Evolutionary conservation across 257 asterid species (phyloP).

Genomic region (Sherardia arvensis): DNA sequence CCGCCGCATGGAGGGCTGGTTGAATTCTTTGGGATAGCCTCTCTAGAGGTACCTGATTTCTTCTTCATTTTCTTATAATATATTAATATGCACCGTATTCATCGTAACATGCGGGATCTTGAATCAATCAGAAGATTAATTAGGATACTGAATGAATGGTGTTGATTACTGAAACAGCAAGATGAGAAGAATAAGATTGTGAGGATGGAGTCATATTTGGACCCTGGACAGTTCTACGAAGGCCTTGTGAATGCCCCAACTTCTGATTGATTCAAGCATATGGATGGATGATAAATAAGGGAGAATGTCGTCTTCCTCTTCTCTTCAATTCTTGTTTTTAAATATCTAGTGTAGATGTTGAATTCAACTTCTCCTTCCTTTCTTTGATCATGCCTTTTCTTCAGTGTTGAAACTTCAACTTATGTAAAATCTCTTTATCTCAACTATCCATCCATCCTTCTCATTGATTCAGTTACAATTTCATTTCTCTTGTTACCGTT

Average conservation of each 20-base stretch:
- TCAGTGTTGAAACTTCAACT: too few species aligned
- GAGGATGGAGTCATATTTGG: slow-evolving; percentile 39
- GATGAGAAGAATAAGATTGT: slow-evolving; percentile 42
- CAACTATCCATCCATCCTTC: too few species aligned
- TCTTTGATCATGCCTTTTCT: too few species aligned
- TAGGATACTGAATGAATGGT: too few species aligned
- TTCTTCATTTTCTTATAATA: too few species aligned
- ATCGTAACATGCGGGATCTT: background rate
- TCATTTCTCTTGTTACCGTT: too few species aligned
- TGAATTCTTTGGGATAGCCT: slow-evolving; percentile 41
- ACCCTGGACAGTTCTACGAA: slow-evolving; percentile 49
- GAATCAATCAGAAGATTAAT: too few species aligned
- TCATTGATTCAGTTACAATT: too few species aligned
- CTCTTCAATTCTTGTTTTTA: background rate
- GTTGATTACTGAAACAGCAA: slow-evolving; percentile 23
- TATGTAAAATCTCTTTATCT: too few species aligned
- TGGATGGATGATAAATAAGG: background rate
- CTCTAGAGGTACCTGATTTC: slow-evolving; percentile 43
- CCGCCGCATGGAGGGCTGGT: slow-evolving; percentile 50
- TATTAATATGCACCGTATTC: too few species aligned
- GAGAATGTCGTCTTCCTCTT: background rate
- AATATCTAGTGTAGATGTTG: background rate
- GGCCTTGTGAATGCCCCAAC: slow-evolving; percentile 37
- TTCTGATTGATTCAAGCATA: slow-evolving; percentile 4
- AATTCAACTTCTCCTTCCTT: background rate